A percentile compares a stretch with the other conserved stretches of the same genome.
phyloP scores from a whole-genome alignment of 1,139 yeast species.

The Candida gigantensis region DNA sequence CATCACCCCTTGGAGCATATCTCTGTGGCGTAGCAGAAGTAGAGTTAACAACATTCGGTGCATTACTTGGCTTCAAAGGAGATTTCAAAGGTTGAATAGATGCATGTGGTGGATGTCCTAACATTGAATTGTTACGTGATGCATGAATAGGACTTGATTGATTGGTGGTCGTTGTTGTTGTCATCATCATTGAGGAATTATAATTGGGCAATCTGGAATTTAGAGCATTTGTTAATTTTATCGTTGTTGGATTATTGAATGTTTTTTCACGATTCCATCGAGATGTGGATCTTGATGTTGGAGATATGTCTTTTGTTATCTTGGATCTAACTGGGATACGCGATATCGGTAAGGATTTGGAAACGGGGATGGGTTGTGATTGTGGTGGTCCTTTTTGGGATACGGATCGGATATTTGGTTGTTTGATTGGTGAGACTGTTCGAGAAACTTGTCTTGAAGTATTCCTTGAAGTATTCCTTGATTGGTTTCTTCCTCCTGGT shows the following conservation, averaged over 20 bases:
- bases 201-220: constrained; percentile 16
- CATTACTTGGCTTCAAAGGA: constrained; percentile 21
- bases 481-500: constrained; percentile 2
- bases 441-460: not conserved
- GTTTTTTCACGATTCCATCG: constrained; percentile 9
- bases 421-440: constrained; percentile 7
- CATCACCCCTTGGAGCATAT: not conserved
- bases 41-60: not conserved
- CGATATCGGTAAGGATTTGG: not conserved
- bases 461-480: constrained; percentile 6
- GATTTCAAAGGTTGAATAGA: constrained; percentile 35
- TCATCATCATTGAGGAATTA: constrained; percentile 13
- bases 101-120: constrained; percentile 16
- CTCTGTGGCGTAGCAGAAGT: not conserved
- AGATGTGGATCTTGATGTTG: constrained; percentile 6
- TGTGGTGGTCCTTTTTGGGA: constrained; percentile 7
- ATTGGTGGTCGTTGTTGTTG: constrained; percentile 2
- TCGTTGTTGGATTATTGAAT: constrained; percentile 19
- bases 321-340: constrained; percentile 6
- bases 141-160: constrained; percentile 22
- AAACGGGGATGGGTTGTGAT: constrained; percentile 8
- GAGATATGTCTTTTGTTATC: constrained; percentile 8
- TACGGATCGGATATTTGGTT: constrained; percentile 3
- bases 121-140: constrained; percentile 14
- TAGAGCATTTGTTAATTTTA: constrained; percentile 22